Evolutionary conservation across 148 eudicot species (phyloP).

Genomic region (Agrostemma githago): DNA sequence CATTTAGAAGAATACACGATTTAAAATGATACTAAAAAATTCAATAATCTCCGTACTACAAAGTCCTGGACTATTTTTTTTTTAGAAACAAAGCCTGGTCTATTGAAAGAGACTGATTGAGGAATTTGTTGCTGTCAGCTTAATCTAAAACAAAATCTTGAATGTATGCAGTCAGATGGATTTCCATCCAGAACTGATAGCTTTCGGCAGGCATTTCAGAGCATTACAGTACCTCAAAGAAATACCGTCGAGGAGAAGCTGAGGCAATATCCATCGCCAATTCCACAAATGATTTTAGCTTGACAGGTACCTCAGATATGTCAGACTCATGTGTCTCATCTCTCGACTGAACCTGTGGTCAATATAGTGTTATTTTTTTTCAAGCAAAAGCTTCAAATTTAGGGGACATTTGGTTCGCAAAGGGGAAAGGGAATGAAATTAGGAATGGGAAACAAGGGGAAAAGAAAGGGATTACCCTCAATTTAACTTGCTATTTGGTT

Average conservation of each 20-base stretch:
- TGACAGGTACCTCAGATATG: slow-evolving; percentile 38
- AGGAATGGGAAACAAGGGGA: too few species aligned
- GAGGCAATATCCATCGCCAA: slow-evolving; percentile 84
- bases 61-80: background rate
- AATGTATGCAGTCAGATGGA: slow-evolving; percentile 7
- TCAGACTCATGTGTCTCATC: slow-evolving; percentile 25
- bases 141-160: background rate
- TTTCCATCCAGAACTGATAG: background rate
- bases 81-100: background rate
- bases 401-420: background rate
- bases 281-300: slow-evolving; percentile 67
- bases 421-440: background rate
- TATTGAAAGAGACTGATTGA: background rate
- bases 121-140: background rate
- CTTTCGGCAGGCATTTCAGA: background rate
- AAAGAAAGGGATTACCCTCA: too few species aligned
- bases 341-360: slow-evolving; percentile 60
- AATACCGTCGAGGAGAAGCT: slow-evolving; percentile 90
- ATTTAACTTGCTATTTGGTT: too few species aligned
- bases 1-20: background rate
- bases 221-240: slow-evolving; percentile 62
- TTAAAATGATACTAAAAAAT: background rate
- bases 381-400: background rate
- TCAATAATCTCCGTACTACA: background rate
- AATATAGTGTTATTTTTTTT: background rate